Conservation (phyloP, 257 asterid genomes). For the Petrea volubilis region DNA sequence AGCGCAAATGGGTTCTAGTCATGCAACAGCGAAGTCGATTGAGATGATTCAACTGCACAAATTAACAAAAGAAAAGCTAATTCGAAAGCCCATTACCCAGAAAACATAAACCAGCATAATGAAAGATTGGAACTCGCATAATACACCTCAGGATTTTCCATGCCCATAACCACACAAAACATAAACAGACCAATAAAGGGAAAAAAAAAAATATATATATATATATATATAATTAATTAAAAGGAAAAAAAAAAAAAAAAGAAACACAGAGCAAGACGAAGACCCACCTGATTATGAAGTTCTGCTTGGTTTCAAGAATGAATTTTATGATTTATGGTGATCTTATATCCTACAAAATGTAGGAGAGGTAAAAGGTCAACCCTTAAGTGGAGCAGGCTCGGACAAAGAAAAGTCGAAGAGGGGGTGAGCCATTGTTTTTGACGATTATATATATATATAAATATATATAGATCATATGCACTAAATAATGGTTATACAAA, state of each 20-base stretch:
- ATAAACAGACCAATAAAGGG: neutral
- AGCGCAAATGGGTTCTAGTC: neutral
- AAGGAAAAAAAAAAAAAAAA: neutral
- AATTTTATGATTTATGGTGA: neutral
- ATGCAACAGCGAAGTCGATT: constrained; percentile 7
- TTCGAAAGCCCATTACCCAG: constrained; percentile 4
- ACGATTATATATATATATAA: neutral
- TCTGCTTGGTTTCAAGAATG: neutral
- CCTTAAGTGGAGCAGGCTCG: neutral
- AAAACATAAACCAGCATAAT: neutral
- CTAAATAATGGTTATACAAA: neutral
- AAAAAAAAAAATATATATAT: neutral
- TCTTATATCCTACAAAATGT: neutral
- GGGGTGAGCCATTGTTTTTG: constrained; percentile 27
- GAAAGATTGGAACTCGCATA: neutral
- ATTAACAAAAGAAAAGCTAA: neutral
- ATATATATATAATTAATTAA: too few relatives aligned
- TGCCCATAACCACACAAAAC: neutral
- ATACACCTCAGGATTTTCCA: neutral
- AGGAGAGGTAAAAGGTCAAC: constrained; percentile 26
- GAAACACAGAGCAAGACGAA: neutral
- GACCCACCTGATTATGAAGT: constrained; percentile 24
- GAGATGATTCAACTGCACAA: neutral
- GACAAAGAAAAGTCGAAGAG: neutral
- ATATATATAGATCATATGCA: neutral